phyloP scores from a whole-genome alignment of 805 yeast genomes.

The Dipodascus geniculatus region DNA sequence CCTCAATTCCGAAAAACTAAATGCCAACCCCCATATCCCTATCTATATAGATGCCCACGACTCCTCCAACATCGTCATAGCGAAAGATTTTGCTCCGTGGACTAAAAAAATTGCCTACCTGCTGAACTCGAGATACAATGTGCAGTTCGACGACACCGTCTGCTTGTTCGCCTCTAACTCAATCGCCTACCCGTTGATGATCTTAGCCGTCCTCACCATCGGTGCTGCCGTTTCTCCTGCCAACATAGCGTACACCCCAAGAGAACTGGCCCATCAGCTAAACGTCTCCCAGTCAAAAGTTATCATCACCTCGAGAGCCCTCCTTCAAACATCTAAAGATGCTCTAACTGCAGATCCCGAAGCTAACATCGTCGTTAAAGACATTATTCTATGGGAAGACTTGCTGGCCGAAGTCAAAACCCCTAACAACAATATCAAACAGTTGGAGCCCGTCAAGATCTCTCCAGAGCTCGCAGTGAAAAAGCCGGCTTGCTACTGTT shows the following conservation, averaged over 20 bases:
- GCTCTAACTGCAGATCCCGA: slow-evolving; percentile 4
- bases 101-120: slow-evolving; percentile 14
- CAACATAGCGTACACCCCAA: slow-evolving; percentile 22
- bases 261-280: slow-evolving; percentile 24
- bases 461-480: not conserved
- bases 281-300: slow-evolving; percentile 14
- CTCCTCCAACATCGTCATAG: slow-evolving; percentile 11
- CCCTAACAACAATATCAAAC: not conserved
- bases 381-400: slow-evolving; percentile 1
- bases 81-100: slow-evolving; percentile 9
- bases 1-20: slow-evolving; percentile 7
- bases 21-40: slow-evolving; percentile 7
- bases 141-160: slow-evolving; percentile 22
- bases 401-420: slow-evolving; percentile 1
- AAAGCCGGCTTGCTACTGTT: slow-evolving; percentile 21
- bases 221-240: slow-evolving; percentile 26
- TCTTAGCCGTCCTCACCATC: slow-evolving; percentile 18
- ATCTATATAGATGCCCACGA: slow-evolving; percentile 16
- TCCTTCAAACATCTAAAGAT: slow-evolving; percentile 2
- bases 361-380: not conserved
- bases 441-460: not conserved
- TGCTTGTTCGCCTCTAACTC: slow-evolving; percentile 20
- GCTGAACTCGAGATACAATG: slow-evolving; percentile 12
- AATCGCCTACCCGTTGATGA: slow-evolving; percentile 21
- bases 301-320: slow-evolving; percentile 11